Base-by-base conservation (phyloP, 1,139 yeast species). In the Kurtzmaniella quercitrusa region DNA sequence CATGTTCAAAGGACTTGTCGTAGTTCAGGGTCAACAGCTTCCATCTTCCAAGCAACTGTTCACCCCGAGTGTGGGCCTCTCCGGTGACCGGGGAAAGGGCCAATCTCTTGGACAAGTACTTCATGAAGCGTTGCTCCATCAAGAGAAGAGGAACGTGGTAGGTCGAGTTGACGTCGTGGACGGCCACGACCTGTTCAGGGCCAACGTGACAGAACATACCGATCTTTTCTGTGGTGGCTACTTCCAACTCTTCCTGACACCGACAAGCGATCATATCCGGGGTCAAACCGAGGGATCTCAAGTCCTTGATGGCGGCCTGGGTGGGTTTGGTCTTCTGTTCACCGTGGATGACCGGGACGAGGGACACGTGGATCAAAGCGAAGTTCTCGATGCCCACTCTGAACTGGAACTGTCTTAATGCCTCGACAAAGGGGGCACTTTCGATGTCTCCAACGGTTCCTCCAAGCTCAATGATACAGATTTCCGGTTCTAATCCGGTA, bases 131-230 rank as follows among this genome's bases (percentile, higher is more conserved):
- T 72, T 93, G 97, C 62, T 93, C 93, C 59, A 85, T 81, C 57
- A 93, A 78, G 61, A 93, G 74, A 54, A 93, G 75, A 44, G 99
- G 99, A 55, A 93, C 98, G 64, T 94, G 98, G 66, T 93, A 93
- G 43, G 98, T 93, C 11, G 97, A 88, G 71, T 88, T 88, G 57
- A 93, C 96, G 66, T 94, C 98, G 62, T 91, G 96, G 47, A 93
- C 96, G 42, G 96, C 97, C 57, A 94, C 79, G 43, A 93, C 98
- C 70, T 94, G 98, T 47, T 91, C 90, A 19, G 95, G 90, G 19
- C 97, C 98, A 55, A 93, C 98, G 62, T 94, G 98, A 68, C 98
- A 93, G 71, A 93, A 93, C 98, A 94, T 93, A 48, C 97, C 94
- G 60, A 93, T 93, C 70, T 93, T 93, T 51, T 87, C 94, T 61